These are phyloP conservation scores for Macrolepiota albuminosa DNA, from an alignment of 768 basidiomycete genomes.

Conservation along the genomic window DNA sequence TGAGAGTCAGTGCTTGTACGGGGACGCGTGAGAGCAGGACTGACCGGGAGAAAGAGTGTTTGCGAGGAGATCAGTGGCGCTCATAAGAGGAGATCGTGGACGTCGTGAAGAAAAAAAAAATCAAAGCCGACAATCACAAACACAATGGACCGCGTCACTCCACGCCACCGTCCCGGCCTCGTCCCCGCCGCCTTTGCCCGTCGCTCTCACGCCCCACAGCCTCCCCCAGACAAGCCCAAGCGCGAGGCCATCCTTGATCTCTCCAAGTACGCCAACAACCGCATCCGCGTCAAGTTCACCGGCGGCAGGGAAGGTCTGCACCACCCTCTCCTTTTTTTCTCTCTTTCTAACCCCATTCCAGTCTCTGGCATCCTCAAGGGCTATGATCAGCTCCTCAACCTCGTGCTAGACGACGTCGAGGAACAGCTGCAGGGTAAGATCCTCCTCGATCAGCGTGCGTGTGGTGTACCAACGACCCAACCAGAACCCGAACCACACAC, in stretches of 20 bases:
- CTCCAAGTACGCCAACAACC: slow-evolving; percentile 88
- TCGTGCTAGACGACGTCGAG: slow-evolving; percentile 93
- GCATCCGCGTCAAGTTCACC: slow-evolving; percentile 95
- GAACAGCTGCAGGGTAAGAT: slow-evolving; percentile 70
- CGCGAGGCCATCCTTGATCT: slow-evolving; percentile 95
- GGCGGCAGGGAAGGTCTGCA: slow-evolving; percentile 87
- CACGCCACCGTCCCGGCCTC: slow-evolving; percentile 24
- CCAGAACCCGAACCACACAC: slow-evolving; percentile 61
- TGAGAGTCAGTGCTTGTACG: not conserved
- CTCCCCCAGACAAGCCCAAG: slow-evolving; percentile 70
- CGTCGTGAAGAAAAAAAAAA: slow-evolving; percentile 8
- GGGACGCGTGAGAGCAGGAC: not conserved
- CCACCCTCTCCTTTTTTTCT: not conserved
- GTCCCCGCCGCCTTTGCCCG: slow-evolving; percentile 36
- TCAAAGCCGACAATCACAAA: slow-evolving; percentile 12
- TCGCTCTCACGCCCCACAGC: slow-evolving; percentile 45
- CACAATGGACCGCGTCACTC: not conserved
- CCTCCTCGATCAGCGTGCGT: slow-evolving; percentile 9
- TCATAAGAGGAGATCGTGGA: slow-evolving; percentile 54
- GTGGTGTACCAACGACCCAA: not conserved
- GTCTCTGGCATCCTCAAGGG: slow-evolving; percentile 93
- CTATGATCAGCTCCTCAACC: slow-evolving; percentile 92
- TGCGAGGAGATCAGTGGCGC: slow-evolving; percentile 84
- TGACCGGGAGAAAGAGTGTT: slow-evolving; percentile 89
- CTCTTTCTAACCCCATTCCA: slow-evolving; percentile 24